Percentiles rank a stretch among this genome's conserved stretches.
These are phyloP conservation scores for Zygnema circumcarinatum DNA, from an alignment of 139 green algal species.

Conservation along the genomic window DNA sequence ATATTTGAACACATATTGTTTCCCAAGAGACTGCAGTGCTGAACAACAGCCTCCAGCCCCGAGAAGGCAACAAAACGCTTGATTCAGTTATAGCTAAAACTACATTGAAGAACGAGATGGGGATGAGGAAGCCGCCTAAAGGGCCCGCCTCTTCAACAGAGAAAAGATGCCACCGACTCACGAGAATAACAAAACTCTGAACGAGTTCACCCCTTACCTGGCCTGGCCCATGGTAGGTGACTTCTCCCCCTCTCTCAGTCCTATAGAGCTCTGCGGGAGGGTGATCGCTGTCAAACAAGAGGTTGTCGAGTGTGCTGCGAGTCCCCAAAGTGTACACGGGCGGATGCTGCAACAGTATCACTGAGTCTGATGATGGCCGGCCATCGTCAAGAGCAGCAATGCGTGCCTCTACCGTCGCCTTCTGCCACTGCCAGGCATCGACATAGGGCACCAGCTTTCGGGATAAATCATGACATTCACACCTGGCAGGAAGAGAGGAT, in stretches of 20 bases:
- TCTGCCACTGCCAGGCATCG: slow-evolving; percentile 54
- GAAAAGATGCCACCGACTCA: too few species aligned
- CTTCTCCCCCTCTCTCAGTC: slow-evolving; percentile 80
- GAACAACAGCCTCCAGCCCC: too few species aligned
- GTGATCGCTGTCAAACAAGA: slow-evolving; percentile 70
- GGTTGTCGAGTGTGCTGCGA: slow-evolving; percentile 60
- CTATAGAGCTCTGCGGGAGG: slow-evolving; percentile 67
- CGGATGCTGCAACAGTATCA: slow-evolving; percentile 75
- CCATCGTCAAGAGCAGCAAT: slow-evolving; percentile 5
- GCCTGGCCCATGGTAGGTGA: slow-evolving; percentile 83
- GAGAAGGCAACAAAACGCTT: too few species aligned
- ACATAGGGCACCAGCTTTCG: slow-evolving; percentile 34
- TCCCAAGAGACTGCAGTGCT: too few species aligned
- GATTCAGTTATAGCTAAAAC: too few species aligned
- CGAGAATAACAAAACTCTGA: too few species aligned
- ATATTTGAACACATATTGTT: too few species aligned
- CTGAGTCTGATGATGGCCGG: background rate
- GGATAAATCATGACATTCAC: slow-evolving; percentile 51
- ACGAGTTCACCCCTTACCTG: slow-evolving; percentile 64
- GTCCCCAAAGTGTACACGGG: slow-evolving; percentile 80
- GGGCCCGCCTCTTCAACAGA: too few species aligned
- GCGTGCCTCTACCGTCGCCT: slow-evolving; percentile 19
- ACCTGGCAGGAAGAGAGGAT: slow-evolving; percentile 12
- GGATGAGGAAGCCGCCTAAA: too few species aligned
- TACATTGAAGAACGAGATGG: too few species aligned